Evolutionary conservation across 352 stramenopile species (phyloP).

Genomic region (Phytopythium delawarense): DNA sequence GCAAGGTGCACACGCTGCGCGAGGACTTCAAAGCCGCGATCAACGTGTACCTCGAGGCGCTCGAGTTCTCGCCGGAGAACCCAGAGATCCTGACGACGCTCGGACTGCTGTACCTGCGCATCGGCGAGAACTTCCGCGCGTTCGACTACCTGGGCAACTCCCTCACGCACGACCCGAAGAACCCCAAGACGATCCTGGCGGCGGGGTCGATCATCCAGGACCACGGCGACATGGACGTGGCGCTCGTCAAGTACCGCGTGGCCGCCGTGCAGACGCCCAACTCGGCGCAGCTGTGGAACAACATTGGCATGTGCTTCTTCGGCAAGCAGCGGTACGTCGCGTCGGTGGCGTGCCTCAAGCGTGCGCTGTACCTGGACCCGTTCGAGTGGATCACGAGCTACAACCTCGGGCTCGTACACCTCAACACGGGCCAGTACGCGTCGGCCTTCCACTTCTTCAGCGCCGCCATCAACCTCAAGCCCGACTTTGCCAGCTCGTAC

Average conservation of each 20-base stretch:
- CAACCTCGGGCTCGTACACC: slow-evolving; percentile 92
- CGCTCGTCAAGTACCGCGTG: slow-evolving; percentile 93
- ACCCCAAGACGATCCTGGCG: slow-evolving; percentile 91
- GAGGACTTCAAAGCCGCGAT: slow-evolving; percentile 87
- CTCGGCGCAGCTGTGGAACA: slow-evolving; percentile 93
- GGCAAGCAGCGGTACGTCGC: slow-evolving; percentile 86
- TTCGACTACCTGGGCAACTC: slow-evolving; percentile 94
- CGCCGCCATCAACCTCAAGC: slow-evolving; percentile 85
- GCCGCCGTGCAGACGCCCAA: slow-evolving; percentile 90
- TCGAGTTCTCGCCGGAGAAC: slow-evolving; percentile 93
- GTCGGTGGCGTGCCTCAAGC: slow-evolving; percentile 90
- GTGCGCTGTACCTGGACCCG: slow-evolving; percentile 89
- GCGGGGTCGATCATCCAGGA: slow-evolving; percentile 93
- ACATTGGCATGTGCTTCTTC: slow-evolving; percentile 96
- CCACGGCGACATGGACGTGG: slow-evolving; percentile 92
- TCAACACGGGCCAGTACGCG: slow-evolving; percentile 91
- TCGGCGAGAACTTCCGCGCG: slow-evolving; percentile 88
- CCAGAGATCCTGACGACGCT: slow-evolving; percentile 90
- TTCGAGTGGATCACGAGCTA: slow-evolving; percentile 95
- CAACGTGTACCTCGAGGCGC: slow-evolving; percentile 86
- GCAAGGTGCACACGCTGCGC: slow-evolving; percentile 82
- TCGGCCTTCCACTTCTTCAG: slow-evolving; percentile 94
- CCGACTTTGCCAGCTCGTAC: slow-evolving; percentile 87
- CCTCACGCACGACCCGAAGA: slow-evolving; percentile 88
- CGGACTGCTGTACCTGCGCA: slow-evolving; percentile 86